Base-by-base conservation (phyloP, 306 rosid genomes). In the Comarum palustre region DNA sequence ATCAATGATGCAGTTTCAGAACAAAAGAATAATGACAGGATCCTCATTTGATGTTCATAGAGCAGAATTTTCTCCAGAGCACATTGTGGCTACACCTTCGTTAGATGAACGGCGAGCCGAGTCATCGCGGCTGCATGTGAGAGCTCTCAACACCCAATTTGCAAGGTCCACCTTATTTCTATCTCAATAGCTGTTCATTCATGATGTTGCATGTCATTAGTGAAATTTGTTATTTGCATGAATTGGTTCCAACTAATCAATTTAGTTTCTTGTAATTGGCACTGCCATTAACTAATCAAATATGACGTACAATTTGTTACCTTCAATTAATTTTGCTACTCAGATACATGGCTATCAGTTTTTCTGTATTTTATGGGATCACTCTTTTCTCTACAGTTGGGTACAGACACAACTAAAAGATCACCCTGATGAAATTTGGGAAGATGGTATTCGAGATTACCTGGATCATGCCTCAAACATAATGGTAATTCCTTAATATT, bases 361-460 rank as follows among this genome's bases (percentile, higher is more conserved):
- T 55, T 63, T 32, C 20, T 78, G 24, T 24, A 63, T 5, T 72
- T 54, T 66, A 8, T 70, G 41, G 52, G 66, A 43, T 74, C 59
- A 29, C 29, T 64, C 41, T 71, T 74, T 84, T 29, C 12, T 82
- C 38, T 48, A 78, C 91, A 95, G 99, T 81, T 95, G 99, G 99
- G 90, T 95, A 78, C 97, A 91, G 84, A 34, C 82, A 45, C 99
- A 95, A 78, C 78, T 95, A 63, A 87, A 90, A 71, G 85, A 90
- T 82, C 96, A 88, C 69, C 97, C 99, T 67, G 96, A 95, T 84
- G 99, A 95, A 75, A 93, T 95, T 74, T 95, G 99, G 99, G 99
- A 91, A 83, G 97, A 91, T 71, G 99, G 99, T 76, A 73, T 90
- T 63, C 88, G 82, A 66, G 96, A 95, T 82, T 91, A 95, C 89